Evolutionary conservation across 148 eudicot genomes (phyloP).

Genomic region (Euryodendron excelsum): DNA sequence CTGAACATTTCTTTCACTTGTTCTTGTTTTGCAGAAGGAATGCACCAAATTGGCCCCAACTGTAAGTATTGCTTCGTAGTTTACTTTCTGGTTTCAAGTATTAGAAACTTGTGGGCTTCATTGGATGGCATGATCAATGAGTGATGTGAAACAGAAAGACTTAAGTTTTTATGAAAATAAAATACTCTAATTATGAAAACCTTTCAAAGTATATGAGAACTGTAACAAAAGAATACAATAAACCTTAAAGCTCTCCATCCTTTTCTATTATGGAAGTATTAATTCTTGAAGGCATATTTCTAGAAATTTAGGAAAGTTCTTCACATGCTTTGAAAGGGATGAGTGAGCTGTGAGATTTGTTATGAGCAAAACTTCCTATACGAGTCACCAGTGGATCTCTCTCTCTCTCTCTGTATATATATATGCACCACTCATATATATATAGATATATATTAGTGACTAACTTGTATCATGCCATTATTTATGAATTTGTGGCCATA

Average conservation of each 20-base stretch:
- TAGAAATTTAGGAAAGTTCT: background rate
- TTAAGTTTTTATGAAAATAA: background rate
- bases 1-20: background rate
- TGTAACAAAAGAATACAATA: background rate
- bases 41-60: conserved; percentile 71
- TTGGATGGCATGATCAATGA: background rate
- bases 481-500: background rate
- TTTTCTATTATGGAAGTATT: too few relatives aligned
- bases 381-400: too few relatives aligned
- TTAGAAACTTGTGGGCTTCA: background rate
- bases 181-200: background rate
- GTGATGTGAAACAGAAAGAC: background rate
- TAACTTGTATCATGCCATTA: background rate
- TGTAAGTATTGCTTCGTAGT: conserved; percentile 34
- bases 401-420: too few relatives aligned
- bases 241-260: background rate
- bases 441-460: background rate
- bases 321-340: background rate
- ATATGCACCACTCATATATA: too few relatives aligned
- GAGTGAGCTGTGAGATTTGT: background rate
- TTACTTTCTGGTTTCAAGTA: background rate
- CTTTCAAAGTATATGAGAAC: background rate
- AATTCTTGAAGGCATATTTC: background rate
- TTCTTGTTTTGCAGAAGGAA: conserved; percentile 34
- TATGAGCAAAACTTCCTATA: too few relatives aligned